A percentile compares a stretch with the other conserved stretches of the same genome.
phyloP scores from a whole-genome alignment of 2,329 filamentous ascomycete genomes.

The Didymella segeticola region DNA sequence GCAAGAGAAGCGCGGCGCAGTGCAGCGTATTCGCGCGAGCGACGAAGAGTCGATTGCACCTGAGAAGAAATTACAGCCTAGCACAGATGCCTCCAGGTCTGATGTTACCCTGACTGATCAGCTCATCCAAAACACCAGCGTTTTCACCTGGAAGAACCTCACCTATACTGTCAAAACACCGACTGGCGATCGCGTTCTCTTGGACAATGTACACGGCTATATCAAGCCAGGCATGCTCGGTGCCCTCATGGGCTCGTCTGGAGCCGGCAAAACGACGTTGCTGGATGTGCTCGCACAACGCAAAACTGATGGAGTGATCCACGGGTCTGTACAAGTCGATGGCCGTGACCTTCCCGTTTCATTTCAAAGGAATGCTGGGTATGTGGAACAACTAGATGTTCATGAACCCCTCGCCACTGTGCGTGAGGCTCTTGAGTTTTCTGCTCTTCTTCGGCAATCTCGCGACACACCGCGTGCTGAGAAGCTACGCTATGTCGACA shows the following conservation, averaged over 20 bases:
- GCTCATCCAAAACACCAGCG: constrained; percentile 60
- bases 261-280: constrained; percentile 39
- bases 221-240: constrained; percentile 61
- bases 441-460: constrained; percentile 38
- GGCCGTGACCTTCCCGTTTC: constrained; percentile 44
- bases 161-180: constrained; percentile 62
- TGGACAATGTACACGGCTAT: constrained; percentile 60
- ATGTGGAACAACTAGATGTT: constrained; percentile 34
- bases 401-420: constrained; percentile 5
- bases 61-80: constrained; percentile 22
- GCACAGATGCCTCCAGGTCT: background rate
- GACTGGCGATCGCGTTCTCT: constrained; percentile 49
- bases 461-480: constrained; percentile 27
- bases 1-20: no score
- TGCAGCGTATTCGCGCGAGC: constrained; percentile 22
- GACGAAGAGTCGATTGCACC: background rate
- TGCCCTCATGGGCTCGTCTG: constrained; percentile 41
- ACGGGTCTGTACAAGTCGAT: constrained; percentile 59
- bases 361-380: constrained; percentile 35
- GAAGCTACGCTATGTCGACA: constrained; percentile 38
- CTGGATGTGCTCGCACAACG: constrained; percentile 65
- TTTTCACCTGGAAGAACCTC: constrained; percentile 68
- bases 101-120: constrained; percentile 38
- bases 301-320: constrained; percentile 82
- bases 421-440: constrained; percentile 27